Conservation (phyloP, 2,329 filamentous ascomycete species). For the Cladorrhinum sp. region DNA sequence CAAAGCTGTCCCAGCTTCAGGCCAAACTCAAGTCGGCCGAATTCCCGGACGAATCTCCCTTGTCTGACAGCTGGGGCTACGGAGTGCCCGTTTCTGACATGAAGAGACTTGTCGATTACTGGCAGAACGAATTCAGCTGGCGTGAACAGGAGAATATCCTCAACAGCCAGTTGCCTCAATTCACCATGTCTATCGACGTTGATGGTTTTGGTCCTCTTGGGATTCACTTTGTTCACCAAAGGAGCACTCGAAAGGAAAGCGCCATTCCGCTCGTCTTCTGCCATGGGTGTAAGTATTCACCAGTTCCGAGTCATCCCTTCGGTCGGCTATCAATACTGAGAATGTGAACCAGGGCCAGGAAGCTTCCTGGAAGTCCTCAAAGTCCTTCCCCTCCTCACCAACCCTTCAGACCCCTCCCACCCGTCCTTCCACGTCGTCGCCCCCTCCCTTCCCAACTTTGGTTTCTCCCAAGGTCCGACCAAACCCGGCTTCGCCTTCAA, state of each 20-base stretch:
- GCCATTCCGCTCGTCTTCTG: conserved; percentile 65
- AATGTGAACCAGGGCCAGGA: conserved; percentile 59
- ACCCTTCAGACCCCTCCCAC: conserved; percentile 29
- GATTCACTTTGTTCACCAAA: conserved; percentile 63
- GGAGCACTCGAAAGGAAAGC: conserved; percentile 40
- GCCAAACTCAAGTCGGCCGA: conserved; percentile 50
- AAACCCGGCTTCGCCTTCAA: conserved; percentile 55
- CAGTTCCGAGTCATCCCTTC: too few species aligned
- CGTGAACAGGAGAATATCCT: conserved; percentile 52
- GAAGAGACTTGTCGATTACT: conserved; percentile 55
- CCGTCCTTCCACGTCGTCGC: conserved; percentile 56
- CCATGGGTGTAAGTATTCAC: conserved; percentile 54
- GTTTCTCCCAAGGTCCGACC: conserved; percentile 42
- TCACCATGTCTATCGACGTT: conserved; percentile 49
- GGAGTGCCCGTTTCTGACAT: conserved; percentile 59
- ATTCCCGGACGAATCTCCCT: conserved; percentile 16
- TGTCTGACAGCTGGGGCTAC: conserved; percentile 44
- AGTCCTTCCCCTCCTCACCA: conserved; percentile 49
- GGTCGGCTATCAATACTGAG: too few species aligned
- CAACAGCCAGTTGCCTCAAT: conserved; percentile 58
- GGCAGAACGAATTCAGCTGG: conserved; percentile 61
- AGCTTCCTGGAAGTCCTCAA: conserved; percentile 66
- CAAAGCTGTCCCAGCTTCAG: conserved; percentile 50
- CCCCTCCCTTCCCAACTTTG: conserved; percentile 54
- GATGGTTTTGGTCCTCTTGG: conserved; percentile 58